Evolutionary conservation across 345 rosid species (phyloP).

Genomic region (Syzygium jambos): DNA sequence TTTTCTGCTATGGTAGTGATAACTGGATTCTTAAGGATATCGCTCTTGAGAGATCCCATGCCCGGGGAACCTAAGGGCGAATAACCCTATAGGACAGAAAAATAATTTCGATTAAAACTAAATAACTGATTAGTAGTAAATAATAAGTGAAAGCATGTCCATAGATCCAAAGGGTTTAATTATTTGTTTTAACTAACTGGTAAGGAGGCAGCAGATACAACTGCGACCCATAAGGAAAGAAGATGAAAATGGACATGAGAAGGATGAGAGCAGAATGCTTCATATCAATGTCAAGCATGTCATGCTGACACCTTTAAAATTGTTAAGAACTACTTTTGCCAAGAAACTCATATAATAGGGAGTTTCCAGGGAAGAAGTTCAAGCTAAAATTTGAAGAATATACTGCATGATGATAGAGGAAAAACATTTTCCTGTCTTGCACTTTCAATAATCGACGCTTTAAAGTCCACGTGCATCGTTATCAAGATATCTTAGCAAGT

Average conservation of each 20-base stretch:
- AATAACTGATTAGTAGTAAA: background rate
- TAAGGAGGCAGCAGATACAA: background rate
- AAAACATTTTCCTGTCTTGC: background rate
- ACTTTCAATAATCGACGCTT: background rate
- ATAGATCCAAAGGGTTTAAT: background rate
- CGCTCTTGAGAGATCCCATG: constrained; percentile 46
- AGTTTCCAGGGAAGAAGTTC: background rate
- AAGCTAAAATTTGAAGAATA: background rate
- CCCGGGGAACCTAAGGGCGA: constrained; percentile 90
- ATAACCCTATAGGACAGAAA: constrained; percentile 46
- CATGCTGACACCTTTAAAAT: background rate
- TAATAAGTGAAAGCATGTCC: background rate
- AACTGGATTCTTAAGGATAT: constrained; percentile 53
- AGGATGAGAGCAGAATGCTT: background rate
- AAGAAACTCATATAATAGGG: background rate
- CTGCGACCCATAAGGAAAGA: background rate
- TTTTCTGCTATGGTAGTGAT: constrained; percentile 48
- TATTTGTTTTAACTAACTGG: too few relatives aligned
- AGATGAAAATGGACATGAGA: background rate
- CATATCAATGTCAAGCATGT: background rate
- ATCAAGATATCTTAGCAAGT: background rate
- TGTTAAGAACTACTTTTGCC: background rate
- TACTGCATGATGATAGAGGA: background rate
- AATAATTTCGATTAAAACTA: background rate
- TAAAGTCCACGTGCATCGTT: background rate